These are phyloP conservation scores for Bretschneidera sinensis DNA, from an alignment of 345 rosid species.

Conservation along the genomic window DNA sequence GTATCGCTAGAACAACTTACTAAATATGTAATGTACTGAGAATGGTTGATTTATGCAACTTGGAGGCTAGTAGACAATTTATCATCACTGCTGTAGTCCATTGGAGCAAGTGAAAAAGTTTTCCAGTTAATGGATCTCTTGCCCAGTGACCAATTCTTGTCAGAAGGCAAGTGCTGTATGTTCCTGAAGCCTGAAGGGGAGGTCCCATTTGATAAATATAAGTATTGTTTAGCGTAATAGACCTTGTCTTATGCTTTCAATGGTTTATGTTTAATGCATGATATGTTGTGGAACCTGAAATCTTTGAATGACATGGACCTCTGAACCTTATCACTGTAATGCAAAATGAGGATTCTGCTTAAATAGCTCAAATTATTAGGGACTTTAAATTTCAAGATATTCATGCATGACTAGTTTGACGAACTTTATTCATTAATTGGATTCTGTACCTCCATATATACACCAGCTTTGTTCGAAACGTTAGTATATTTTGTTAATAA, in stretches of 20 bases:
- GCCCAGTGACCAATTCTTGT: conserved; percentile 28
- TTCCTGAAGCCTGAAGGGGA: background rate
- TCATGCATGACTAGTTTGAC: too few relatives aligned
- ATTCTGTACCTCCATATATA: too few relatives aligned
- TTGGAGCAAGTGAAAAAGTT: conserved; percentile 48
- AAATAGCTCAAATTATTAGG: conserved; percentile 4
- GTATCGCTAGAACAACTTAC: conserved; percentile 41
- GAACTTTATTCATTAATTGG: too few relatives aligned
- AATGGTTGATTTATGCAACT: conserved; percentile 54
- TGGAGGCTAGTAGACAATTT: conserved; percentile 50
- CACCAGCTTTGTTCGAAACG: too few relatives aligned
- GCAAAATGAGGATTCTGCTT: background rate
- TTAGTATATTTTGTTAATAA: too few relatives aligned
- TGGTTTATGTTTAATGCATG: conserved; percentile 6
- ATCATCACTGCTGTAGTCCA: conserved; percentile 31
- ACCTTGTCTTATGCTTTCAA: background rate
- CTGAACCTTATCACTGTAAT: conserved; percentile 1
- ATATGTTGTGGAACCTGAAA: background rate
- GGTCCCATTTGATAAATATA: background rate
- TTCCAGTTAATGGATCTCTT: conserved; percentile 37
- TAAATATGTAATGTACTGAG: conserved; percentile 43
- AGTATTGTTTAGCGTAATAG: conserved; percentile 1
- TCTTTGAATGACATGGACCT: background rate
- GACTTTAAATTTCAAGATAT: background rate
- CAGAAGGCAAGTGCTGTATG: conserved; percentile 30